A percentile compares a stretch with the other conserved stretches of the same genome.
Evolutionary conservation across 345 rosid species (phyloP).

Genomic region (Isatis tinctoria): DNA sequence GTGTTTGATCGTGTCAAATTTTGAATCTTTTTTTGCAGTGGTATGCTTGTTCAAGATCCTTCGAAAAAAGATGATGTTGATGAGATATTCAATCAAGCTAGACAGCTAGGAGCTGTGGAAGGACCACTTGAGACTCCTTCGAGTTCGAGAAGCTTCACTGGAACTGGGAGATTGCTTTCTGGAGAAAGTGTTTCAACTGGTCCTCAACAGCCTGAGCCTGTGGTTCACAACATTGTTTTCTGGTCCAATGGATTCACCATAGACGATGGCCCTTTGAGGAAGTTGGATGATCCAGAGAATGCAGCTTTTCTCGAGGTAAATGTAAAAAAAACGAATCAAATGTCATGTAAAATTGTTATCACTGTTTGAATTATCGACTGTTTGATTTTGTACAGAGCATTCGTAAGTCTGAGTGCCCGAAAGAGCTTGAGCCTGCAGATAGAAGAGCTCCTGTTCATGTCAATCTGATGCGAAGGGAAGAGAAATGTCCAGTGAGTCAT

Average conservation of each 20-base stretch:
- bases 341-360: neutral
- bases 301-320: constrained; percentile 84
- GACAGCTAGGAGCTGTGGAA: constrained; percentile 92
- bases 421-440: constrained; percentile 95
- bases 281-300: constrained; percentile 93
- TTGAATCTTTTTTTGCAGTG: constrained; percentile 57
- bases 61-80: constrained; percentile 79
- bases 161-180: constrained; percentile 79
- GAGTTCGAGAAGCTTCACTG: constrained; percentile 78
- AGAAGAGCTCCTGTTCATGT: constrained; percentile 83
- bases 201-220: constrained; percentile 81
- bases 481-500: constrained; percentile 72
- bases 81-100: constrained; percentile 87
- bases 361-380: neutral
- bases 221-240: constrained; percentile 81
- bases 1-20: too few species aligned
- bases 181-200: constrained; percentile 71
- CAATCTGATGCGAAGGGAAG: constrained; percentile 78
- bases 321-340: neutral
- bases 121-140: constrained; percentile 75
- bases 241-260: constrained; percentile 96
- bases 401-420: constrained; percentile 93
- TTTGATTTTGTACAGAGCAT: constrained; percentile 61
- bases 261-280: constrained; percentile 87
- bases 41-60: constrained; percentile 99